Evolutionary conservation across 2,329 filamentous ascomycete genomes (phyloP), one percentile per base, ranked within the genome.

Genomic region (Apiospora arundinis): DNA sequence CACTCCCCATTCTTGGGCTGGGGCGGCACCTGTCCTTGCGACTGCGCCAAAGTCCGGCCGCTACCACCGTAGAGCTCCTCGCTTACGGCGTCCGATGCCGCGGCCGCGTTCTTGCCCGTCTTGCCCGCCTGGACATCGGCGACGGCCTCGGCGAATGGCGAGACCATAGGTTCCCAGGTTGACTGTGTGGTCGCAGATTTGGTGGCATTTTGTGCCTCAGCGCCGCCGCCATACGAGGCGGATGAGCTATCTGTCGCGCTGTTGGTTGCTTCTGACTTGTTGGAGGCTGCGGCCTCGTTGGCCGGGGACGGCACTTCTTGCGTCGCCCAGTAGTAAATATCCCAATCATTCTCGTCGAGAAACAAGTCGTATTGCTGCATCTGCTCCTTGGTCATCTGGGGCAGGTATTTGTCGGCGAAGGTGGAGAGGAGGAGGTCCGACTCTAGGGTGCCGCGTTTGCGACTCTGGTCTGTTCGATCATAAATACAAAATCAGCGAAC

Each of bases 291-390:
- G 72, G 80, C 67, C 77, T 80, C 70, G 71, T 73, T 70, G 72
- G 69, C 66, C 23, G 56, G 32, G 1, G 86, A 84, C 5, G 88
- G 84, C 16, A 92, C 87, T 76, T 94, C 91, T 83, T 99, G 96
- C 21, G 96, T 99, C 4, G 93, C 94, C 96, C 96, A 99, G 88
- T 99, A 99, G 87, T 99, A 99, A 73, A 99, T 98, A 81, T 99
- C 96, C 96, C 96, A 99, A 85, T 99, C 96, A 83, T 99, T 99
- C 85, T 99, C 96, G 83, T 99, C 96, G 71, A 99, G 91, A 86
- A 99, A 97, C 40, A 88, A 85, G 81, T 98, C 95, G 85, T 96
- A 98, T 82, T 97, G 90, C 77, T 89, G 83, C 76, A 98, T 91
- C 80, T 97, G 93, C 68, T 86, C 82, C 7, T 85, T 82, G 1